Conservation (phyloP, 306 rosid species). For the Castanospermum australe region DNA sequence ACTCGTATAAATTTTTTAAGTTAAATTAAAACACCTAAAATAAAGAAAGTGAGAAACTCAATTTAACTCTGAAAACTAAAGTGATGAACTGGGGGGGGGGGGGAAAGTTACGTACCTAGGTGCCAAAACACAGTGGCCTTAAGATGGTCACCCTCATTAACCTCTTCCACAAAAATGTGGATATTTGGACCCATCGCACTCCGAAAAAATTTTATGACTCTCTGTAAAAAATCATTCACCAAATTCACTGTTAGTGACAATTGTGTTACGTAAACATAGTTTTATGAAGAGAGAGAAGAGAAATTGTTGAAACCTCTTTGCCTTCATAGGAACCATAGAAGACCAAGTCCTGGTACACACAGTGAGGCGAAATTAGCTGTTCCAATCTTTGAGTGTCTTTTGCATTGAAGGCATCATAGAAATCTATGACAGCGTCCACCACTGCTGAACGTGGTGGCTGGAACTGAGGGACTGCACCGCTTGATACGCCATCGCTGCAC, state of each 20-base stretch:
- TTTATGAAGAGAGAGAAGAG: neutral
- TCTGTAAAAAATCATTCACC: constrained; percentile 14
- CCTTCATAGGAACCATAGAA: constrained; percentile 37
- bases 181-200: constrained; percentile 43
- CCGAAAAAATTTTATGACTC: constrained; percentile 17
- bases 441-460: constrained; percentile 13
- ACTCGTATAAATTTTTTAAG: too few species aligned
- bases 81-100: neutral
- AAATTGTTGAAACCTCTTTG: constrained; percentile 23
- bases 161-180: neutral
- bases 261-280: neutral
- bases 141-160: neutral
- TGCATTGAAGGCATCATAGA: constrained; percentile 40
- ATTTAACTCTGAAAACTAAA: neutral
- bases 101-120: constrained; percentile 21
- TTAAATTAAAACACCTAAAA: too few species aligned
- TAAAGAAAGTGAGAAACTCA: neutral
- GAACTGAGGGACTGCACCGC: constrained; percentile 28
- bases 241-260: neutral
- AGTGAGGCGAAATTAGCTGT: constrained; percentile 35
- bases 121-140: constrained; percentile 42
- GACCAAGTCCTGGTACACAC: constrained; percentile 43
- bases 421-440: neutral
- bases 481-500: constrained; percentile 36
- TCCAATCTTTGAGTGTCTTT: constrained; percentile 25